phyloP scores from a whole-genome alignment of 352 stramenopile genomes.

The Phytophthora capsici region DNA sequence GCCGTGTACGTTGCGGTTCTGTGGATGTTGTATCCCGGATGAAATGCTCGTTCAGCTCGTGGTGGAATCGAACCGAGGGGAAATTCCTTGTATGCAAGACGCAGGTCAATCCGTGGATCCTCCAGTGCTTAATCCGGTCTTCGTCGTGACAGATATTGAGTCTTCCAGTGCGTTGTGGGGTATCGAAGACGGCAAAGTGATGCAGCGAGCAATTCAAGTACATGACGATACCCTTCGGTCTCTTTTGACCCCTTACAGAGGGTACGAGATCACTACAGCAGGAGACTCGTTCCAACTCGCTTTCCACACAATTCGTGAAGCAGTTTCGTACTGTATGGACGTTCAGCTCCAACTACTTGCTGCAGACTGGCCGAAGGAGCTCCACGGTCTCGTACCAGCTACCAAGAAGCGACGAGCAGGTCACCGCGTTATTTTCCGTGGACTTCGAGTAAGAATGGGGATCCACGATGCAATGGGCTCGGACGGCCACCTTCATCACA shows the following conservation, averaged over 20 bases:
- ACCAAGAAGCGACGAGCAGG: constrained; percentile 46
- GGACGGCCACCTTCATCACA: constrained; percentile 42
- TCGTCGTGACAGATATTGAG: constrained; percentile 74
- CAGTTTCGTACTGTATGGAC: constrained; percentile 65
- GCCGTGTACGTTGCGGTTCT: constrained; percentile 53
- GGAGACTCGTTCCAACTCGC: constrained; percentile 77
- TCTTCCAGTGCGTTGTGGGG: constrained; percentile 67
- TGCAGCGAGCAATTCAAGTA: constrained; percentile 50
- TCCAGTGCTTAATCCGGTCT: constrained; percentile 52
- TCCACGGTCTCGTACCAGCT: constrained; percentile 52
- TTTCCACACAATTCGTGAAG: constrained; percentile 72
- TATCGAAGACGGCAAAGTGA: constrained; percentile 51
- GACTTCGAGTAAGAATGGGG: constrained; percentile 57
- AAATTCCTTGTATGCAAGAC: constrained; percentile 14
- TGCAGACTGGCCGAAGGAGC: constrained; percentile 66
- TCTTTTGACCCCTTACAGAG: constrained; percentile 50
- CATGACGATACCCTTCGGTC: constrained; percentile 55
- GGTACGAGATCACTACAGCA: constrained; percentile 79
- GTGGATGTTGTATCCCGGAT: constrained; percentile 49
- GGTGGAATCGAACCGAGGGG: constrained; percentile 39
- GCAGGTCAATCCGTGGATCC: constrained; percentile 17
- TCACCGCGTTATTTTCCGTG: constrained; percentile 53
- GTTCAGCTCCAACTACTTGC: constrained; percentile 63
- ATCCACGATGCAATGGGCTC: constrained; percentile 53
- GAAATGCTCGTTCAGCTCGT: constrained; percentile 53